Conservation (phyloP, 2,329 filamentous ascomycete species). For the Claviceps sp. region DNA sequence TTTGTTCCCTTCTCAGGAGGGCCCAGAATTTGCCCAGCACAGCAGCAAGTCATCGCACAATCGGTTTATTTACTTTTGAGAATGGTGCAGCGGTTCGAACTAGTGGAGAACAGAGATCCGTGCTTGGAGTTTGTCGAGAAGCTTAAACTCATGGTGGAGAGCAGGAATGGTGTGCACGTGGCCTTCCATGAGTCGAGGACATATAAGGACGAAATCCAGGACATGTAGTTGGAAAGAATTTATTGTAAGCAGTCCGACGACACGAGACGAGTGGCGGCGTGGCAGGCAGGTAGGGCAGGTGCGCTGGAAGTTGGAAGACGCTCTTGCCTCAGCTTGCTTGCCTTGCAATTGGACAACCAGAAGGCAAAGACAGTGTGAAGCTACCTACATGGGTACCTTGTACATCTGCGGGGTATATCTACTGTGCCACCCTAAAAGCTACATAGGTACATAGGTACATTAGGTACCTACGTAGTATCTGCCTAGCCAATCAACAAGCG, state of each 20-base stretch:
- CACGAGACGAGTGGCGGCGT: not conserved
- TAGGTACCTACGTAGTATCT: not conserved
- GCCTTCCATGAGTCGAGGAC: constrained; percentile 1
- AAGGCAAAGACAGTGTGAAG: no score
- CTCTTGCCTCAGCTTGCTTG: no score
- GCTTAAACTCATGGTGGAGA: constrained; percentile 5
- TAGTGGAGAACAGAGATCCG: constrained; percentile 3
- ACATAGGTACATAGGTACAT: no score
- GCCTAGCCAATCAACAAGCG: not conserved
- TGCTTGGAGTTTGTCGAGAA: constrained; percentile 2
- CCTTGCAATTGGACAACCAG: no score
- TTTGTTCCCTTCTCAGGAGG: constrained; percentile 6
- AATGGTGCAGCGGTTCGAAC: constrained; percentile 1
- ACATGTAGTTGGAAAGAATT: no score
- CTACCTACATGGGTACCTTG: no score
- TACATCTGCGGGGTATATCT: no score
- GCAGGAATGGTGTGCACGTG: constrained; percentile 5
- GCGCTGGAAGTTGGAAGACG: no score
- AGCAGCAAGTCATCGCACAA: constrained; percentile 5
- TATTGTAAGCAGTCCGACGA: no score
- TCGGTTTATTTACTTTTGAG: constrained; percentile 5
- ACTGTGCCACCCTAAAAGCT: no score
- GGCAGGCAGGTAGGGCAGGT: not conserved
- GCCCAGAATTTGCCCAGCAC: constrained; percentile 5
- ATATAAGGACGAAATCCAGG: not conserved